phyloP scores from a whole-genome alignment of 2,329 filamentous ascomycete species.

The Calonectria pteridis region DNA sequence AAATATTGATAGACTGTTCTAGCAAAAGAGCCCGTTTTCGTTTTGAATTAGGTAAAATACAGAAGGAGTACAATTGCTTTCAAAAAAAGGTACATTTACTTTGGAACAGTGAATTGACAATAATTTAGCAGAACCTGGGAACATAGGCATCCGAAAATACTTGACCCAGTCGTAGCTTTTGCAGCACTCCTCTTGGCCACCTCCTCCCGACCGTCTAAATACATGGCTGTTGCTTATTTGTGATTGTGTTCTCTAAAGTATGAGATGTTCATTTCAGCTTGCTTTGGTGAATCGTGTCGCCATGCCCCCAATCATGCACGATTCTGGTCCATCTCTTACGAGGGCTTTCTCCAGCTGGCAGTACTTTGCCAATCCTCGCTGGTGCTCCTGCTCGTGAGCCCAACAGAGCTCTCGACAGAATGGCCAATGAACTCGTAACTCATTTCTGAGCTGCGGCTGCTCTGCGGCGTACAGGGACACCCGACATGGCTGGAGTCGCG shows the following conservation, averaged over 20 bases:
- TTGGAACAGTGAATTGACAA: conserved; percentile 11
- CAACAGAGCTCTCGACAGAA: conserved; percentile 10
- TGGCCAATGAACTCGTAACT: conserved; percentile 17
- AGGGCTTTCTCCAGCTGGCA: conserved; percentile 21
- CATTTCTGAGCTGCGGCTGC: conserved; percentile 28
- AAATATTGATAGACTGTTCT: not conserved
- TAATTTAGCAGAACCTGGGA: conserved; percentile 17
- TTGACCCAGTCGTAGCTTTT: conserved; percentile 4
- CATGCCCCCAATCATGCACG: conserved; percentile 13
- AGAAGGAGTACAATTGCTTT: not conserved
- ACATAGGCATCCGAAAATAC: conserved; percentile 12
- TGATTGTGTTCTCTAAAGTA: conserved; percentile 17
- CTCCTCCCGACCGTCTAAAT: conserved; percentile 23
- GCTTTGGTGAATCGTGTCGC: not conserved
- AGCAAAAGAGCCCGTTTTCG: not conserved
- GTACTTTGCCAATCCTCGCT: conserved; percentile 24
- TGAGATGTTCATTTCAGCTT: conserved; percentile 15
- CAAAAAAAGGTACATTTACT: not conserved
- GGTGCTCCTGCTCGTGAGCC: conserved; percentile 11
- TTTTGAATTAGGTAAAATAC: not conserved
- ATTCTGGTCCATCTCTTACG: not conserved
- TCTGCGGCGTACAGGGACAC: conserved; percentile 21
- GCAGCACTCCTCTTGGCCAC: conserved; percentile 17
- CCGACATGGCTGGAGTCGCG: conserved; percentile 23
- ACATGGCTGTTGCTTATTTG: conserved; percentile 24